These are phyloP conservation scores for Haplosporangium sp. DNA, from an alignment of 371 early-diverging fungal genomes.

Conservation along the genomic window DNA sequence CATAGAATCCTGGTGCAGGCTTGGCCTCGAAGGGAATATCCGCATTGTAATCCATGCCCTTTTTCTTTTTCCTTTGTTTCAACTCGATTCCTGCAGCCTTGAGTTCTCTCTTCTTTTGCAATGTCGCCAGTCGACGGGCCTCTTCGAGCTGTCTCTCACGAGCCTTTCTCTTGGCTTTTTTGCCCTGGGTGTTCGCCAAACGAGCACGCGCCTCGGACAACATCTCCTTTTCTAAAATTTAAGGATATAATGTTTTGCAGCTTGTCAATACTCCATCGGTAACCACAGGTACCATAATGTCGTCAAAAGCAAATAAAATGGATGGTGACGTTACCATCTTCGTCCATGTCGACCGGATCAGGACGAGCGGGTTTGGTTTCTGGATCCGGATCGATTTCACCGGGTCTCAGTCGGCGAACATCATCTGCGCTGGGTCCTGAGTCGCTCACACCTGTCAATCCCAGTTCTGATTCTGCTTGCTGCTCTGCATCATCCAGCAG, in stretches of 20 bases:
- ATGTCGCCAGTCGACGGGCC: constrained; percentile 86
- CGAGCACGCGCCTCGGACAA: constrained; percentile 97
- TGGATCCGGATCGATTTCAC: constrained; percentile 97
- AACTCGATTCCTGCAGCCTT: constrained; percentile 96
- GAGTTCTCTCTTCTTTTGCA: constrained; percentile 96
- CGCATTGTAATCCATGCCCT: constrained; percentile 94
- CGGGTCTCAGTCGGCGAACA: constrained; percentile 88
- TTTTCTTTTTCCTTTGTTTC: constrained; percentile 68
- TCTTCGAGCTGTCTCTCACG: constrained; percentile 97
- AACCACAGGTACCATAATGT: background rate
- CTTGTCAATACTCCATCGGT: too few species aligned
- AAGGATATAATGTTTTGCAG: background rate
- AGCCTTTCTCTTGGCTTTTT: constrained; percentile 98
- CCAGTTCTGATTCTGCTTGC: constrained; percentile 73
- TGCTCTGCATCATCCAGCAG: constrained; percentile 96
- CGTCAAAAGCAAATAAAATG: background rate
- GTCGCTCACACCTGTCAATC: constrained; percentile 75
- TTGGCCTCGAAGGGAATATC: constrained; percentile 95
- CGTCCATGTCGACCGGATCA: constrained; percentile 99
- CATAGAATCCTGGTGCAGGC: constrained; percentile 92
- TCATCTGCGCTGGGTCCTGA: constrained; percentile 83
- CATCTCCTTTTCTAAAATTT: constrained; percentile 92
- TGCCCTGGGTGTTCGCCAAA: constrained; percentile 98
- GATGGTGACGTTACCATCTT: constrained; percentile 71
- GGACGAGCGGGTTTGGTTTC: constrained; percentile 97